A percentile compares a stretch with the other conserved stretches of the same genome.
Conservation (phyloP, 2,329 filamentous ascomycete species). For the Fusarium aywerte region DNA sequence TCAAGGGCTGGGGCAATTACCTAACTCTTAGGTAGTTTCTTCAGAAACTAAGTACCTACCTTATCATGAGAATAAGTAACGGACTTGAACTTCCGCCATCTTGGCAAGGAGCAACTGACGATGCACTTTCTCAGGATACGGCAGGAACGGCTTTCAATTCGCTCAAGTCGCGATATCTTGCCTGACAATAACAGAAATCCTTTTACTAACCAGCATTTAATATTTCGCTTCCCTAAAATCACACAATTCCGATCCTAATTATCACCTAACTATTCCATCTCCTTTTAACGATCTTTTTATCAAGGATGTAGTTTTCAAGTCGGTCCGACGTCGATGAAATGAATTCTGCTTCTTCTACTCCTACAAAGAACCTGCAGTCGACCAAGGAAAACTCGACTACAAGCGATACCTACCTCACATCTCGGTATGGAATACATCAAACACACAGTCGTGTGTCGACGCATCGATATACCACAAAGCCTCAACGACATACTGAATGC, state of each 20-base stretch:
- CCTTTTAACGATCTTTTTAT: not conserved
- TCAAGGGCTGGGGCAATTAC: not conserved
- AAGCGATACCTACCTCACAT: conserved; percentile 3
- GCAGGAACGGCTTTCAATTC: conserved; percentile 9
- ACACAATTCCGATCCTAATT: conserved; percentile 2
- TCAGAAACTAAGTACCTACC: no score
- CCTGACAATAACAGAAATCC: not conserved
- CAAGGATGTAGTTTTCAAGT: conserved; percentile 1
- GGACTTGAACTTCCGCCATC: conserved; percentile 18
- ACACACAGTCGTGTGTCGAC: not conserved
- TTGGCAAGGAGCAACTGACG: conserved; percentile 2
- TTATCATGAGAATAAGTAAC: not conserved
- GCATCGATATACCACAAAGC: conserved; percentile 3
- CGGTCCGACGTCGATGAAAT: conserved; percentile 11
- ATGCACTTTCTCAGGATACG: conserved; percentile 15
- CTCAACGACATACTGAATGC: not conserved
- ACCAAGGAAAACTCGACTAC: not conserved
- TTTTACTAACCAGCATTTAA: not conserved
- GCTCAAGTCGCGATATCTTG: not conserved
- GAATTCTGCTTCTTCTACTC: conserved; percentile 5
- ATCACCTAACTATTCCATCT: conserved; percentile 1
- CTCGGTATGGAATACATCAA: not conserved
- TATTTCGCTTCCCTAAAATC: conserved; percentile 8
- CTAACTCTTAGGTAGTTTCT: not conserved
- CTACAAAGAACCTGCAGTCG: not conserved